Conservation (phyloP, 1,139 yeast species). For the Geotrichum histeridarum region DNA sequence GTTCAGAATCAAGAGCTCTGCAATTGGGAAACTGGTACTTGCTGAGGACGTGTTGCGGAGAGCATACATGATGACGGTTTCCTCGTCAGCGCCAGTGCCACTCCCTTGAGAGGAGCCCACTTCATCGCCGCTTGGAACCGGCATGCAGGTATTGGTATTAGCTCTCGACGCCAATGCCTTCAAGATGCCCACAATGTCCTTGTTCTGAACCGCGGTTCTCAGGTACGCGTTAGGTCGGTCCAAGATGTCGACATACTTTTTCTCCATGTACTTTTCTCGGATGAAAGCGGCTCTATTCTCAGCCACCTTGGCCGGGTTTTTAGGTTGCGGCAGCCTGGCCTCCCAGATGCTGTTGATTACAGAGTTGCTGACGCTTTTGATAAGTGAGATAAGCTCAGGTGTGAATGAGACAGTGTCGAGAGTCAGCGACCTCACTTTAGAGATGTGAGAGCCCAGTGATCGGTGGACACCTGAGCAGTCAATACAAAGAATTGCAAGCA, state of each 20-base stretch:
- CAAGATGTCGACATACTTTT: constrained; percentile 35
- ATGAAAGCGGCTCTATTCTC: constrained; percentile 38
- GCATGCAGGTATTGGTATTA: constrained; percentile 34
- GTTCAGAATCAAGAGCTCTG: constrained; percentile 67
- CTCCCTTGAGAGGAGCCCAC: not conserved
- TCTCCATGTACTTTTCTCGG: constrained; percentile 42
- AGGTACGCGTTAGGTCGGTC: constrained; percentile 38
- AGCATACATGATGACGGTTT: constrained; percentile 33
- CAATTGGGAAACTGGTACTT: constrained; percentile 51
- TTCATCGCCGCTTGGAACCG: constrained; percentile 23
- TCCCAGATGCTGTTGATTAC: constrained; percentile 58
- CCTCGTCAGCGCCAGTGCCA: constrained; percentile 18
- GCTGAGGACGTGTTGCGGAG: constrained; percentile 28
- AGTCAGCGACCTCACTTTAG: constrained; percentile 74
- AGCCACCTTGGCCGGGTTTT: constrained; percentile 36
- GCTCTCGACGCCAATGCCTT: constrained; percentile 42
- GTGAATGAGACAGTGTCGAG: constrained; percentile 67
- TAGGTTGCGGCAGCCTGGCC: constrained; percentile 42
- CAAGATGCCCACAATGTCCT: constrained; percentile 33
- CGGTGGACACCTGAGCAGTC: constrained; percentile 77
- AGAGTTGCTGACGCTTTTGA: constrained; percentile 62
- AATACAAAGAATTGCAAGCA: constrained; percentile 69
- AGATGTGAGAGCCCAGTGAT: constrained; percentile 65
- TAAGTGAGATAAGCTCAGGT: constrained; percentile 51
- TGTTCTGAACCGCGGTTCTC: constrained; percentile 35